A percentile compares a stretch with the other conserved stretches of the same genome.
These are phyloP conservation scores for Epipyxis sp. DNA, from an alignment of 108 stramenopile species.

Conservation along the genomic window DNA sequence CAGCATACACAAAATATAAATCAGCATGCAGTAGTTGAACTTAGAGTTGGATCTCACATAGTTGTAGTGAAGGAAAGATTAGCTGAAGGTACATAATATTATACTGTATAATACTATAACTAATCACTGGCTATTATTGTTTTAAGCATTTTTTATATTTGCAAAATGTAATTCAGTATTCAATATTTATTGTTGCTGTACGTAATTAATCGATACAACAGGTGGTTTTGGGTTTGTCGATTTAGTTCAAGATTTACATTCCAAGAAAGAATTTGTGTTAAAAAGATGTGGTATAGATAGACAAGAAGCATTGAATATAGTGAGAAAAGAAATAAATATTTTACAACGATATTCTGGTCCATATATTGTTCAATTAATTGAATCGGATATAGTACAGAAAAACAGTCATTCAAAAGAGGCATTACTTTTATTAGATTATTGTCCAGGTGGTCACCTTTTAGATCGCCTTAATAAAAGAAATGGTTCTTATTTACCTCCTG, in stretches of 20 bases:
- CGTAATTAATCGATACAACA: no score
- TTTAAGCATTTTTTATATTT: no score
- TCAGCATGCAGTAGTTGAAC: no score
- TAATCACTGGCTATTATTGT: not conserved
- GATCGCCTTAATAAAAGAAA: constrained; percentile 68
- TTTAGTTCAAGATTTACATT: not conserved
- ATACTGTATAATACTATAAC: not conserved
- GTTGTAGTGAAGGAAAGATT: not conserved
- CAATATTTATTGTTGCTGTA: not conserved
- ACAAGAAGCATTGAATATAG: not conserved
- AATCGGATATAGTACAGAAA: not conserved
- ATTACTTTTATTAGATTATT: constrained; percentile 85
- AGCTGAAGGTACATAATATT: not conserved
- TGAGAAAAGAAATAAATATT: constrained; percentile 28
- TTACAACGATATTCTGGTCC: not conserved
- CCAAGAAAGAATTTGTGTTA: not conserved
- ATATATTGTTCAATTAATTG: constrained; percentile 28
- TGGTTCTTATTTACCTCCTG: constrained; percentile 32
- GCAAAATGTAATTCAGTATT: no score
- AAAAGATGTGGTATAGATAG: constrained; percentile 23
- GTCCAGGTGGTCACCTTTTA: constrained; percentile 80
- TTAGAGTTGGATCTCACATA: not conserved
- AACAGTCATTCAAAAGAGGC: constrained; percentile 53
- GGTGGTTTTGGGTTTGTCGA: constrained; percentile 30
- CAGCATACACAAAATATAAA: no score